phyloP scores from a whole-genome alignment of 2,329 filamentous ascomycete genomes.

The Cytospora piceae region DNA sequence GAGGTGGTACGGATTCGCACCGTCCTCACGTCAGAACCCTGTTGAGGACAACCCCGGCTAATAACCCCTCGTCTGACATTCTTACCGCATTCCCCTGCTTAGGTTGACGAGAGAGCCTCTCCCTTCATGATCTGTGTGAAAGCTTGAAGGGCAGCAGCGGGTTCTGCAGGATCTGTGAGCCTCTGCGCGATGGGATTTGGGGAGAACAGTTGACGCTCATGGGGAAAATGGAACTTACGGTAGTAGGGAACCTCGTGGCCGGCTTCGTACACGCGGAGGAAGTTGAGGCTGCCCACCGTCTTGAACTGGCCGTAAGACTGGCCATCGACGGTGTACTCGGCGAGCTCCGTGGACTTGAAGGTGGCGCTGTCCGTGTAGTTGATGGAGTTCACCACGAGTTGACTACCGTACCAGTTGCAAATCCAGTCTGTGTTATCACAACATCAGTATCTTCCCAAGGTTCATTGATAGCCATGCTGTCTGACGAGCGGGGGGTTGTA shows the following conservation, averaged over 20 bases:
- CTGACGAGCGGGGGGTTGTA: too few species aligned
- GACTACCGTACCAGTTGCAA: constrained; percentile 60
- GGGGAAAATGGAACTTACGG: constrained; percentile 22
- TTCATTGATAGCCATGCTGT: too few species aligned
- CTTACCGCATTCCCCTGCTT: not conserved
- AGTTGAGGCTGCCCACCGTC: constrained; percentile 52
- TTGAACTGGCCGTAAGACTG: constrained; percentile 54
- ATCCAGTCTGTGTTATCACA: constrained; percentile 50
- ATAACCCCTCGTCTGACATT: not conserved
- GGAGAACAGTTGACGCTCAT: too few species aligned
- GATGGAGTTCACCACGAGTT: constrained; percentile 50
- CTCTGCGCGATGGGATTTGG: not conserved
- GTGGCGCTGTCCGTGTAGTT: constrained; percentile 45
- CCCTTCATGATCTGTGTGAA: constrained; percentile 30
- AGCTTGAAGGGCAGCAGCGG: constrained; percentile 26
- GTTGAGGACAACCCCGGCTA: not conserved
- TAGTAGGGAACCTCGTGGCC: constrained; percentile 31
- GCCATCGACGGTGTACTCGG: constrained; percentile 53
- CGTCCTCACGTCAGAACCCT: not conserved
- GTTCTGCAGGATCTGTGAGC: constrained; percentile 6
- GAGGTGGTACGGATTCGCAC: not conserved
- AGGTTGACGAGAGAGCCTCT: constrained; percentile 25
- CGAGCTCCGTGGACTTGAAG: constrained; percentile 45
- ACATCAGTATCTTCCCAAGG: constrained; percentile 24
- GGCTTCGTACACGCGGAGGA: constrained; percentile 45